A percentile compares a stretch with the other conserved stretches of the same genome.
Conservation (phyloP, 1,284 basidiomycete species). For the Leccinum ponderosum region DNA sequence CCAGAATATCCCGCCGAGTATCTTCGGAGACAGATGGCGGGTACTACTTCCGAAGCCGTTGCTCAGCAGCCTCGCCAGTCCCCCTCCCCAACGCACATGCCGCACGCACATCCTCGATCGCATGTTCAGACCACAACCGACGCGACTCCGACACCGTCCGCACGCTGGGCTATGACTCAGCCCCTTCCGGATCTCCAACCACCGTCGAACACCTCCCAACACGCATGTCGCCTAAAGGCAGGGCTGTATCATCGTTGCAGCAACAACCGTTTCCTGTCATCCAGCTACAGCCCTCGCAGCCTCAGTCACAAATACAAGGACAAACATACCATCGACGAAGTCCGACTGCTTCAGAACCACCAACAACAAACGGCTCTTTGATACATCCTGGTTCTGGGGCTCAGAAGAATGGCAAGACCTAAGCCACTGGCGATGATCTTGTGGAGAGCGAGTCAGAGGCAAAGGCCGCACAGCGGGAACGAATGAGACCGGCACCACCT, state of each 20-base stretch:
- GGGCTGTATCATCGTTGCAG: constrained; percentile 18
- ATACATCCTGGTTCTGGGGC: constrained; percentile 21
- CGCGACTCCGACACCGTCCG: constrained; percentile 75
- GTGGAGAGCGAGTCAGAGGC: constrained; percentile 31
- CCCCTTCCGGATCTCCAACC: constrained; percentile 40
- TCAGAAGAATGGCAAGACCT: constrained; percentile 43
- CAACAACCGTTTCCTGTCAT: constrained; percentile 32
- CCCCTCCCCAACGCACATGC: constrained; percentile 53
- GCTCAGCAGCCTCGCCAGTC: constrained; percentile 45
- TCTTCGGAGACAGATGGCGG: constrained; percentile 12
- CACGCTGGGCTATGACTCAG: constrained; percentile 35
- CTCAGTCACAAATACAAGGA: constrained; percentile 23
- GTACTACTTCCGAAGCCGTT: constrained; percentile 15
- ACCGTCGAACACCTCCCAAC: constrained; percentile 36
- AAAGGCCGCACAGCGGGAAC: constrained; percentile 26
- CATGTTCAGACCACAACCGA: constrained; percentile 50
- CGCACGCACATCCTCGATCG: constrained; percentile 27
- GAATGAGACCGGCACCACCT: constrained; percentile 27
- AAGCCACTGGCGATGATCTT: constrained; percentile 46
- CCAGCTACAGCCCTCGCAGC: constrained; percentile 26
- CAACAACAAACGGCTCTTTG: constrained; percentile 44
- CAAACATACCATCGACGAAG: constrained; percentile 51
- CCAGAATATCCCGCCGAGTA: constrained; percentile 33
- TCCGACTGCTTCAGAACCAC: constrained; percentile 63
- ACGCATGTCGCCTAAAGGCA: constrained; percentile 27